Evolutionary conservation across 2,329 filamentous ascomycete species (phyloP).

Genomic region (Pestalotiopsis fici): DNA sequence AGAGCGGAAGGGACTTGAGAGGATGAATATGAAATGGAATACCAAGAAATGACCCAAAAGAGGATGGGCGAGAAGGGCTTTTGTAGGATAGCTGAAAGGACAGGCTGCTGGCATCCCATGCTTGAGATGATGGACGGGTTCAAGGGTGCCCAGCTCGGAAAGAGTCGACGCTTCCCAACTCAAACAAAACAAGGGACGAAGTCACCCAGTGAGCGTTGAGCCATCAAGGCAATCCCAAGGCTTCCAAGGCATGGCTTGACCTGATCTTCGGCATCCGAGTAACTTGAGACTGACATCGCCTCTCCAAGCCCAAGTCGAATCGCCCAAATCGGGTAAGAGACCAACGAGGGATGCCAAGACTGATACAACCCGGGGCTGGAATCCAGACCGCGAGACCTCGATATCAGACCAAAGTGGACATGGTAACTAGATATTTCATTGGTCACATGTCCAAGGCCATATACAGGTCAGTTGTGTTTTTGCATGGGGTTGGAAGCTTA

Average conservation of each 20-base stretch:
- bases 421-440: not conserved
- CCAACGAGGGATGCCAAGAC: constrained; percentile 4
- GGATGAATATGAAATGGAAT: constrained; percentile 16
- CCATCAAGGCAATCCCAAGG: not conserved
- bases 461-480: not conserved
- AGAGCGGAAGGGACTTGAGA: constrained; percentile 13
- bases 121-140: not conserved
- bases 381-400: constrained; percentile 1
- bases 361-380: not conserved
- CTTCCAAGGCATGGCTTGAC: constrained; percentile 9
- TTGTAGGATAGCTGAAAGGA: not conserved
- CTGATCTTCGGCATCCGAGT: constrained; percentile 22
- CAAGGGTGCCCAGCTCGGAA: not conserved
- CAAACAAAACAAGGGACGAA: constrained; percentile 7
- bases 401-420: constrained; percentile 5
- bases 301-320: not conserved
- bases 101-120: not conserved
- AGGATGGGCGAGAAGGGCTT: constrained; percentile 18
- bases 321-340: constrained; percentile 8
- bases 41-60: constrained; percentile 8
- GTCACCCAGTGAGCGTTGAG: not conserved
- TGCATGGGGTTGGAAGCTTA: constrained; percentile 4
- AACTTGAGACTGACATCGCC: constrained; percentile 22
- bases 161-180: not conserved
- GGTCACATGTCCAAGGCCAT: not conserved